Evolutionary conservation across 805 yeast genomes (phyloP), one percentile per base, ranked within the genome.

Genomic region (Wickerhamomyces hampshirensis): DNA sequence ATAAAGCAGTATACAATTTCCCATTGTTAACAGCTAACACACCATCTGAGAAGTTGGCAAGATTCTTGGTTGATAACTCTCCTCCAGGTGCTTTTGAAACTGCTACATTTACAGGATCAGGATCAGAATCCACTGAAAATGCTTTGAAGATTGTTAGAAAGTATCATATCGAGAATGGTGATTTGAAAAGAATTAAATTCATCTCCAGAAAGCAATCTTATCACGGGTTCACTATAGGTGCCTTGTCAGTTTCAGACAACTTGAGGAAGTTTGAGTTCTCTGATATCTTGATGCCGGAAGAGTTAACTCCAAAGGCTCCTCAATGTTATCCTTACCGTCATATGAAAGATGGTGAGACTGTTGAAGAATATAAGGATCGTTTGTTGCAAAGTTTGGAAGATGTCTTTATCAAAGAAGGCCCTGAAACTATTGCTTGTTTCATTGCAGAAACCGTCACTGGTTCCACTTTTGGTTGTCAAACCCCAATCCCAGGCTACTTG

Each of bases 101-200:
- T 33, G 73, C 70, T 5, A 53, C 65, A 23, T 66, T 65, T 55
- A 68, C 75, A 34, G 77, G 78, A 39, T 72, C 81, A 4, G 87
- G 86, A 8, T 66, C 83, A 13, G 84, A 77, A 57, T 75, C 83
- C 15, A 78, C 75, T 51, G 84, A 77, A 53, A 79, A 77, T 18
- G 80, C 81, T 5, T 47, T 77, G 48, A 77, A 77, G 59, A 71
- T 78, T 43, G 73, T 74, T 19, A 63, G 64, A 50, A 73, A 69
- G 51, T 70, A 63, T 44, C 66, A 58, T 39, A 53, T 62, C 28
- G 73, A 66, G 43, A 60, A 50, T 17, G 73, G 73, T 33, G 69
- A 69, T 39, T 44, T 56, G 6, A 53, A 62, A 38, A 63, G 74
- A 53, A 51, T 53, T 46, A 63, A 67, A 38, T 66, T 66, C 46